Evolutionary conservation across 805 yeast genomes (phyloP).

Genomic region (Candida peoriensis): DNA sequence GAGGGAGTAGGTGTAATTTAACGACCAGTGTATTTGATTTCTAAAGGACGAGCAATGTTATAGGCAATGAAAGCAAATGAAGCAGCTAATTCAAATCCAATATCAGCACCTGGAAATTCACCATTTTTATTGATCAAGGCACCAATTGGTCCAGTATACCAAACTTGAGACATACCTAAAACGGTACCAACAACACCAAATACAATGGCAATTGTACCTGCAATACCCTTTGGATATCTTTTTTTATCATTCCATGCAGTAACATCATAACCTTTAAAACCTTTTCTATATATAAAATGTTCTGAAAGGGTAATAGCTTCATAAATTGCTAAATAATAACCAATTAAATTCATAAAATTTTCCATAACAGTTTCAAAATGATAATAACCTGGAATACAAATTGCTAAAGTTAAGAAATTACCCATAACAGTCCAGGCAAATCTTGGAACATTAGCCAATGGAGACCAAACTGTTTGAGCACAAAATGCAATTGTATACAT

Average conservation of each 20-base stretch:
- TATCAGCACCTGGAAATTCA: slow-evolving; percentile 61
- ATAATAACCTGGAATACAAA: slow-evolving; percentile 86
- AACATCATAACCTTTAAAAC: slow-evolving; percentile 56
- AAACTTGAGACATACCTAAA: slow-evolving; percentile 80
- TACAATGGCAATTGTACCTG: slow-evolving; percentile 74
- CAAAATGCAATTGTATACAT: slow-evolving; percentile 87
- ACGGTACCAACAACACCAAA: slow-evolving; percentile 85
- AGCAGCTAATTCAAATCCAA: slow-evolving; percentile 78
- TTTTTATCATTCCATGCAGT: slow-evolving; percentile 53
- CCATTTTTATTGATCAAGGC: slow-evolving; percentile 44
- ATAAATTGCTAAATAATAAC: slow-evolving; percentile 87
- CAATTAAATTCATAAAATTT: slow-evolving; percentile 87
- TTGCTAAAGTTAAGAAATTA: slow-evolving; percentile 72
- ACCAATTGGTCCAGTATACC: slow-evolving; percentile 75
- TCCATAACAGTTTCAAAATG: slow-evolving; percentile 66
- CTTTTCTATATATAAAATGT: slow-evolving; percentile 73
- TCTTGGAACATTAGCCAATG: slow-evolving; percentile 73
- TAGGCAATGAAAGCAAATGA: slow-evolving; percentile 63
- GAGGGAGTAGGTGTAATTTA: no score
- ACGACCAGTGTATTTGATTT: slow-evolving; percentile 58
- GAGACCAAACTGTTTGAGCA: slow-evolving; percentile 80
- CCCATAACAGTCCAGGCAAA: slow-evolving; percentile 75
- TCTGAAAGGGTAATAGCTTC: slow-evolving; percentile 71
- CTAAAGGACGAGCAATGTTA: slow-evolving; percentile 58
- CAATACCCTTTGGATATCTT: slow-evolving; percentile 67